Evolutionary conservation across 352 stramenopile genomes (phyloP).

Genomic region (Phytophthora macrochlamydospora): DNA sequence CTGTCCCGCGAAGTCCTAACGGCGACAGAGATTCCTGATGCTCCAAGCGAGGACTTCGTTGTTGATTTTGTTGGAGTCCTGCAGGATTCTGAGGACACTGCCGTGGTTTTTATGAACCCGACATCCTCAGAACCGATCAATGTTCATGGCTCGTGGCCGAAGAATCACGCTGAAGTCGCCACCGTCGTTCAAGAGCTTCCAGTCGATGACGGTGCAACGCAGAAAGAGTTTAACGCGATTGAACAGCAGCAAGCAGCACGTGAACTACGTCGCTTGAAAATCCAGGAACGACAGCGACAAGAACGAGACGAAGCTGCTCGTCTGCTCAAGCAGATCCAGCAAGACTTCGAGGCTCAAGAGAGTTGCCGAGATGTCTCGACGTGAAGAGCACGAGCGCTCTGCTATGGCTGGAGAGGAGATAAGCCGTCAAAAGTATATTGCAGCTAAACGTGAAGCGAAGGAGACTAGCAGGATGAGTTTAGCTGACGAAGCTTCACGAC

Average conservation of each 20-base stretch:
- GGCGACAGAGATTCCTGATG: too few relatives aligned
- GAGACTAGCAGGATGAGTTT: constrained; percentile 13
- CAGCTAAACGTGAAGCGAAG: constrained; percentile 12
- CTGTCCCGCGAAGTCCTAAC: too few relatives aligned
- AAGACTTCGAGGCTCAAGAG: constrained; percentile 26
- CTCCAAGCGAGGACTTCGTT: too few relatives aligned
- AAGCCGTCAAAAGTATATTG: constrained; percentile 2
- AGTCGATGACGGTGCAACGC: not conserved
- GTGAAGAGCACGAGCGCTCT: constrained; percentile 19
- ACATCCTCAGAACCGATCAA: too few relatives aligned
- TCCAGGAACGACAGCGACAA: constrained; percentile 14
- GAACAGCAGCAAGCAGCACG: constrained; percentile 26
- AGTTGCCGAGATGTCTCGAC: constrained; percentile 5
- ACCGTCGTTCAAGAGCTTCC: not conserved
- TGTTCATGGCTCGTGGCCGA: not conserved
- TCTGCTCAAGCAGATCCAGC: constrained; percentile 21
- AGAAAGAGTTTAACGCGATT: constrained; percentile 13
- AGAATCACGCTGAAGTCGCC: not conserved
- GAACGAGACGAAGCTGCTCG: constrained; percentile 14
- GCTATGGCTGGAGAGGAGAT: constrained; percentile 25
- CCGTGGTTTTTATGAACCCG: too few relatives aligned
- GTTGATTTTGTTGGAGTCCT: too few relatives aligned
- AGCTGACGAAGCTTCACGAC: constrained; percentile 25
- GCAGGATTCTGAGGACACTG: too few relatives aligned
- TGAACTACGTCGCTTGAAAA: constrained; percentile 18